Evolutionary conservation across 257 asterid species (phyloP).

Genomic region (Avicennia marina): DNA sequence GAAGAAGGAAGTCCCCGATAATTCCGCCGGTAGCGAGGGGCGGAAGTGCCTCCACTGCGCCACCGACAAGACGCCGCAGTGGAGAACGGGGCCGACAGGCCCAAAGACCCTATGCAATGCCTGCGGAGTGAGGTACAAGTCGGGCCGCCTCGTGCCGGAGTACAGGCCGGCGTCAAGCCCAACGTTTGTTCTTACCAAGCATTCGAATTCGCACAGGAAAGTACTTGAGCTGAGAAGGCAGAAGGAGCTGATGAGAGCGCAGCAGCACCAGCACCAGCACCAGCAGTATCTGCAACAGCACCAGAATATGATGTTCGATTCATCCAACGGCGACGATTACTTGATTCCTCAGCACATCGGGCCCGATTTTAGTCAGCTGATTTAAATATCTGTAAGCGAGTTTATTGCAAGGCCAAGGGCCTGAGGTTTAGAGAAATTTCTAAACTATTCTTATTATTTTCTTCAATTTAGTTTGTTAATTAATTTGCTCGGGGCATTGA

Average conservation of each 20-base stretch:
- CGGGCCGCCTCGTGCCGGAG: conserved; percentile 92
- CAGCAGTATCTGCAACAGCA: conserved; percentile 48
- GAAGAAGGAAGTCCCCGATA: conserved; percentile 37
- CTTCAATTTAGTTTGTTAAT: too few relatives aligned
- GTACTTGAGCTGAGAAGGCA: conserved; percentile 85
- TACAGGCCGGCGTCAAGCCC: conserved; percentile 97
- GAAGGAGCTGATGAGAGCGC: conserved; percentile 55
- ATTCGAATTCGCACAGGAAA: conserved; percentile 85
- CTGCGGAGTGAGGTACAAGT: conserved; percentile 86
- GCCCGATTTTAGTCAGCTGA: conserved; percentile 71
- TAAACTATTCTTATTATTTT: too few relatives aligned
- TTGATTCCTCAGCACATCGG: conserved; percentile 81
- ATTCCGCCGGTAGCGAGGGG: conserved; percentile 36
- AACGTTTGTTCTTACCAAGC: conserved; percentile 71
- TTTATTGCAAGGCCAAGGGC: too few relatives aligned
- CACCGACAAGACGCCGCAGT: conserved; percentile 93
- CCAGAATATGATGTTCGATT: conserved; percentile 61
- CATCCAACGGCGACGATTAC: conserved; percentile 64
- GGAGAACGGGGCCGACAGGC: conserved; percentile 96
- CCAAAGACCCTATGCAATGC: conserved; percentile 94
- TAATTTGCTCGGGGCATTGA: too few relatives aligned
- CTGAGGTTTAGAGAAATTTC: too few relatives aligned
- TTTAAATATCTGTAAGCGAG: conserved; percentile 23
- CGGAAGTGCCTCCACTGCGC: conserved; percentile 89
- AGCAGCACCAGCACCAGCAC: conserved; percentile 24